Evolutionary conservation across 1,284 basidiomycete species (phyloP), one percentile per base, ranked within the genome.

Genomic region (Abortiporus biennis): DNA sequence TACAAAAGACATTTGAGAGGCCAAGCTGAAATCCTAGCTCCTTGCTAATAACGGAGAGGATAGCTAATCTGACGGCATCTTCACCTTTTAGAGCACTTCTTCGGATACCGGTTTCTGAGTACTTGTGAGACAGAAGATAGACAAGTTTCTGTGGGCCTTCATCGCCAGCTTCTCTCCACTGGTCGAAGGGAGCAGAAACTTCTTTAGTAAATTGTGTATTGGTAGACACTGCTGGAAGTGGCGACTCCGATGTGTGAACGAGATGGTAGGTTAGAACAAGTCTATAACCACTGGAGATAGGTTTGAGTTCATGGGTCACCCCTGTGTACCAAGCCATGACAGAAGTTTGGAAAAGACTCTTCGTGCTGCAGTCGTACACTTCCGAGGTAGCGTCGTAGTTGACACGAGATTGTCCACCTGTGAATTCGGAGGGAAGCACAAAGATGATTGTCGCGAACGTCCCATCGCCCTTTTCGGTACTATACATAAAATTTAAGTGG

Each of bases 311-410:
- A 47, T 70, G 67, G n/a, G 48, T 53, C 33, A 72, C 69, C 44
- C 70, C 69, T 3, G 66, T 69, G 48, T 72, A 73, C 68, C 71
- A 75, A 2, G 69, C 58, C 13, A 72, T 52, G 9, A 69, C 54
- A 1, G 63, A 54, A 0, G 65, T 68, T 2, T 54, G 51, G 6
- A 53, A 45, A 2, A 55, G 40, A 19, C 61, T 62, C 15, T 45
- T 43, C 2, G 44, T 24, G 3, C 62, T 52, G 20, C 62, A 53
- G 47, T 71, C 63, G 45, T 68, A 53, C 6, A 56, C 49, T 38
- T 59, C 53, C 15, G 52, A 54, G 15, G 50, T 42, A 12, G 46
- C 46, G 2, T 54, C 53, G 49, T 73, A 69, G 0, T 63, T 60
- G 4, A 72, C 43, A 44, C 64, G 61, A 3, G 67, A 61, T 38